Percentiles rank a stretch among this genome's conserved stretches.
Conservation (phyloP, 345 rosid genomes). For the Odontarrhena argentea region DNA sequence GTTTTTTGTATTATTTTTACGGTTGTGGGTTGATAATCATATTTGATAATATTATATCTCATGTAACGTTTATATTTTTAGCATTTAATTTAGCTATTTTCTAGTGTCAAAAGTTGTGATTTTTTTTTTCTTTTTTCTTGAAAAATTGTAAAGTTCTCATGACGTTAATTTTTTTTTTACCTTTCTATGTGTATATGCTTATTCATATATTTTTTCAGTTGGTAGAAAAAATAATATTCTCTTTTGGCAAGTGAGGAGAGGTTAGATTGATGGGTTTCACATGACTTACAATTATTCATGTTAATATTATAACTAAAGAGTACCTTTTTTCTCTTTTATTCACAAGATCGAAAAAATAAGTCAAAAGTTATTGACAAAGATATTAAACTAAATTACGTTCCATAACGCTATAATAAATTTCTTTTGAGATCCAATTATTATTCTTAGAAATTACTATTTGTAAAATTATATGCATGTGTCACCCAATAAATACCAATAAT, state of each 20-base stretch:
- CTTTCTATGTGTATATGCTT: constrained; percentile 4
- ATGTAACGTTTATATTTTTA: not conserved
- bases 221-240: constrained; percentile 25
- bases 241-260: constrained; percentile 32
- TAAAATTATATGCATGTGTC: constrained; percentile 2
- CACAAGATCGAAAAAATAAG: constrained; percentile 38
- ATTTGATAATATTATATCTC: not conserved
- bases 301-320: constrained; percentile 30
- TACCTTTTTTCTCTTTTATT: constrained; percentile 25
- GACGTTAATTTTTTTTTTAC: not conserved
- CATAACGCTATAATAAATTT: not conserved
- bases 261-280: constrained; percentile 38
- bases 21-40: not conserved
- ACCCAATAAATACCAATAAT: constrained; percentile 7
- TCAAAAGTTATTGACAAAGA: constrained; percentile 36
- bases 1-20: not conserved
- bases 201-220: not conserved
- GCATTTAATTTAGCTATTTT: not conserved
- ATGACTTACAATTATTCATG: constrained; percentile 36
- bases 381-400: constrained; percentile 26
- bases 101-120: not conserved
- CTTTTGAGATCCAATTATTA: not conserved
- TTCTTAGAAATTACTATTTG: not conserved
- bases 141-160: not conserved
- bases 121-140: not conserved